Evolutionary conservation across 305 asterid species (phyloP).

Genomic region (Fraxinus paxiana): DNA sequence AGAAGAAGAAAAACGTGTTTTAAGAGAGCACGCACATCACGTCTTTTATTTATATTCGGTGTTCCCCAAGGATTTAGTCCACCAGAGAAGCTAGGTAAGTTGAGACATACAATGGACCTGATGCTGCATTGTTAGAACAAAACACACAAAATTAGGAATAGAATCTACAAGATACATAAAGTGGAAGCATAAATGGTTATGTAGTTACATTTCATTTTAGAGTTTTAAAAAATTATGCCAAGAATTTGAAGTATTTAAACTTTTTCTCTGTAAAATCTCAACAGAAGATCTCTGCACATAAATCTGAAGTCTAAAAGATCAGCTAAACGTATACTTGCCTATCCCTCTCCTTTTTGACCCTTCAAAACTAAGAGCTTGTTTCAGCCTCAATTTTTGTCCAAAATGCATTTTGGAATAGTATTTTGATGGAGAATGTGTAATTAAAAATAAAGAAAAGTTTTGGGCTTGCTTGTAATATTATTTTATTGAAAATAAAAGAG

Average conservation of each 20-base stretch:
- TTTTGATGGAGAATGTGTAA: not conserved
- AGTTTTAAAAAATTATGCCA: not conserved
- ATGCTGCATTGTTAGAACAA: slow-evolving; percentile 44
- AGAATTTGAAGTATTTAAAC: not conserved
- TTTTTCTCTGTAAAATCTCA: not conserved
- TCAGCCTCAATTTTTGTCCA: not conserved
- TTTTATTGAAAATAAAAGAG: not conserved
- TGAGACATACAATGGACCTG: slow-evolving; percentile 79
- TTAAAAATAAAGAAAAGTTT: not conserved
- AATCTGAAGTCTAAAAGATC: not conserved
- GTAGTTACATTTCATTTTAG: not conserved
- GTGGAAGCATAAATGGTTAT: not conserved
- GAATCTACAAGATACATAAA: not conserved
- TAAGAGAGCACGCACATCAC: slow-evolving; percentile 42
- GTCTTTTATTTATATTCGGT: slow-evolving; percentile 43
- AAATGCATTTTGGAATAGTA: not conserved
- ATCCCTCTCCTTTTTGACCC: not conserved
- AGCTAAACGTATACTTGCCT: not conserved
- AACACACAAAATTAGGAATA: not conserved
- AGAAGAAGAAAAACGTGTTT: not conserved
- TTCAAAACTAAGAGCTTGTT: not conserved
- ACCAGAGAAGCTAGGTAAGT: slow-evolving; percentile 93
- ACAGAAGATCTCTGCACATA: not conserved
- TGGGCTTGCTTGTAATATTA: not conserved
- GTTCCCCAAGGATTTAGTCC: slow-evolving; percentile 97